Evolutionary conservation across 257 asterid species (phyloP), one percentile per base, ranked within the genome.

Genomic region (Salvia rosmarinus): DNA sequence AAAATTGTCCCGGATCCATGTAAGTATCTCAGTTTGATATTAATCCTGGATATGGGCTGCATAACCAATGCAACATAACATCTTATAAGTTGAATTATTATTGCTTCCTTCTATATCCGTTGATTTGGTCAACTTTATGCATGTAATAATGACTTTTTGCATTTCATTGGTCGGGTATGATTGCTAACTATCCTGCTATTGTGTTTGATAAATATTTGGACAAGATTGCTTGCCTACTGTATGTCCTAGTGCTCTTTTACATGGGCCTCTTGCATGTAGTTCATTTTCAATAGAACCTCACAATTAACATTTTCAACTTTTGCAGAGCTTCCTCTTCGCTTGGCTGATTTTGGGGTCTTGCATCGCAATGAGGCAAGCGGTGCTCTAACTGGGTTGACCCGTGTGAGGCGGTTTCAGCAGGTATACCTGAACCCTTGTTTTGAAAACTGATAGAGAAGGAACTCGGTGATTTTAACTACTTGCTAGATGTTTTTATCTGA

Each of bases 371-470:
- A 95, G 80, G 95, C 95, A 72, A 95, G 98, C 75, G 99, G 99
- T 66, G 99, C 99, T 72, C 98, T 95, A 73, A 89, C 98, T 42
- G 99, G 98, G 49, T 77, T 95, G 80, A 95, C 96, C 30, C 99
- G 99, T 65, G 98, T 95, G 46, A 89, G 99, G 86, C 83, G 99
- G 80, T 95, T 91, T 75, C 99, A 89, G 87, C 99, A 95, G 99
- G 99, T 95, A 84, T 63, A 19, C 40, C 67, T 19, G 16, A 17
- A 42, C 42, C 20, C 13, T 0, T 64, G 20, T 9, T 49, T 8
- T 23, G 76, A 69, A 64, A 43, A 67, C 35, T 75, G 20, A 63
- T 71, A 20, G n/a, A 40, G 44, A 40, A 43, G 64, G 72, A 52
- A 70, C 57, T 46, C 3, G 51, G 49, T 42, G 40, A 50, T 59